Base-by-base conservation (phyloP, 2,329 filamentous ascomycete species). In the Fusarium austroafricanum region DNA sequence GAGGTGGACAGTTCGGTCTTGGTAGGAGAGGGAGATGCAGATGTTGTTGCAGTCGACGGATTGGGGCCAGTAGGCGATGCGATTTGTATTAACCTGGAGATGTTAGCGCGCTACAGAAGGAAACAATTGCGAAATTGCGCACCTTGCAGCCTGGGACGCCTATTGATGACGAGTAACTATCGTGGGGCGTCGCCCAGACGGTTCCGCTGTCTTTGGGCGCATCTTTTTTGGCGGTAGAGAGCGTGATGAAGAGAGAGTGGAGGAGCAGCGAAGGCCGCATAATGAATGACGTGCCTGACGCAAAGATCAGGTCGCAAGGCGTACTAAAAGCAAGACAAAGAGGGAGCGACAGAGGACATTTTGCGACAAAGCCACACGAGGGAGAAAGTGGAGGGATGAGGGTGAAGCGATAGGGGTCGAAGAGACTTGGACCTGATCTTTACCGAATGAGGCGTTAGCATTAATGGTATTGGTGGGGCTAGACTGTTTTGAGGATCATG, bases 51-150 rank as follows among this genome's bases (percentile, higher is more conserved):
- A 89, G 78, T 83, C 81, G 58, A 87, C 79, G 5, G 81, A 75
- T n/a, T 71, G 72, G 6, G 87, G 87, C 85, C 86, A 89, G 80
- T 89, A 89, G 23, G 87, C 87, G 55, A 89, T 80, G 60, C 86
- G 85, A 77, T 89, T 82, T 37, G 84, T 87, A 77, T 89, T 76
- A 74, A 89, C 81, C 65, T 67, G 40, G 10, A 1, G 15, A 18
- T 37, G 12, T 17, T 6, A 7, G 39, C 9, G 17, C 7, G 20
- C 26, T 9, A 12, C 5, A 2, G 12, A 3, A 14, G 8, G 9
- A 6, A 10, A 17, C 2, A 23, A 23, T 23, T 23, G 21, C 3
- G 9, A 10, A 21, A n/a, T 15, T n/a, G 26, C 42, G 40, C 26
- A 68, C 68, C 72, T 87, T 86, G 82, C 87, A 89, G 31, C 87